Percentiles rank a stretch among this genome's conserved stretches.
Conservation (phyloP, 1,139 yeast genomes). For the Blastobotrys arbuscula region DNA sequence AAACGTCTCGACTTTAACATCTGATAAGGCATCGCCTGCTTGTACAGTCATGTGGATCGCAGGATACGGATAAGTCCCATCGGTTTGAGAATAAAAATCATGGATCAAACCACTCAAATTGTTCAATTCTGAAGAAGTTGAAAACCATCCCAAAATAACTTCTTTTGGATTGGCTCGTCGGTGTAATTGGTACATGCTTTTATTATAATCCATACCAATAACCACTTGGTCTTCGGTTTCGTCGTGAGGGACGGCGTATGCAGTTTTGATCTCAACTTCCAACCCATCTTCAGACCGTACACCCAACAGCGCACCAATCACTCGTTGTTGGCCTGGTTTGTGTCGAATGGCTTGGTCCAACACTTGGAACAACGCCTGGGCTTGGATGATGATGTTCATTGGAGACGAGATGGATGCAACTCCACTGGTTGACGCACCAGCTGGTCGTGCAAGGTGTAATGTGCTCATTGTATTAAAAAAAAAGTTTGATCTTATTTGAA, state of each 20-base stretch:
- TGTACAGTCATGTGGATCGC: slow-evolving; percentile 71
- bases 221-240: slow-evolving; percentile 72
- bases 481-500: no score
- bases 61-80: slow-evolving; percentile 67
- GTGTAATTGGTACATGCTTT: slow-evolving; percentile 64
- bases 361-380: slow-evolving; percentile 71
- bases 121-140: slow-evolving; percentile 62
- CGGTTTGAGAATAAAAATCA: slow-evolving; percentile 63
- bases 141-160: slow-evolving; percentile 83
- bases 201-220: slow-evolving; percentile 74
- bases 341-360: slow-evolving; percentile 51
- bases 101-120: slow-evolving; percentile 77
- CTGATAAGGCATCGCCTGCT: slow-evolving; percentile 35
- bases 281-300: slow-evolving; percentile 82
- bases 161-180: slow-evolving; percentile 78
- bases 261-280: slow-evolving; percentile 66
- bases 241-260: slow-evolving; percentile 77
- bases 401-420: slow-evolving; percentile 28
- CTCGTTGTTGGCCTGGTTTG: slow-evolving; percentile 47
- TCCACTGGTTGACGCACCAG: slow-evolving; percentile 25
- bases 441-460: slow-evolving; percentile 28
- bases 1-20: slow-evolving; percentile 56
- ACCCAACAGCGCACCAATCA: slow-evolving; percentile 81
- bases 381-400: slow-evolving; percentile 36
- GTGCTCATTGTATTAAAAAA: background rate